A percentile compares a stretch with the other conserved stretches of the same genome.
These are phyloP conservation scores for Nannizziopsis barbatae DNA, from an alignment of 2,329 filamentous ascomycete species.

Conservation along the genomic window DNA sequence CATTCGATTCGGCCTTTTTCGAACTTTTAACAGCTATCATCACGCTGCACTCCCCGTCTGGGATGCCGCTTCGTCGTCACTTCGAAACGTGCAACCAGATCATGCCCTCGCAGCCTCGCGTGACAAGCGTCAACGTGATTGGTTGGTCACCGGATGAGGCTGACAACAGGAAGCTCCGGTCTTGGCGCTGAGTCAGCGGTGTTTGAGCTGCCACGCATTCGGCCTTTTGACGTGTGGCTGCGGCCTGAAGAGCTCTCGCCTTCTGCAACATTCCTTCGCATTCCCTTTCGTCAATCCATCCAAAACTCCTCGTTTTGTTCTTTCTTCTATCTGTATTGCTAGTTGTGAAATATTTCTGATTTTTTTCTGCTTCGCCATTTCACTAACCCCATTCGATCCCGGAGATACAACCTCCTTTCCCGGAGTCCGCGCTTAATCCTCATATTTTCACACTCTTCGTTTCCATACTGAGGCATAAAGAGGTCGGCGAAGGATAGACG, in stretches of 20 bases:
- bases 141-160: slow-evolving; percentile 2
- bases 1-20: too few relatives aligned
- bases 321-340: slow-evolving; percentile 5
- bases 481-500: slow-evolving; percentile 3
- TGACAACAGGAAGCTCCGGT: not conserved
- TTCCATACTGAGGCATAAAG: not conserved
- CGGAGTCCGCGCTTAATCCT: not conserved
- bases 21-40: not conserved
- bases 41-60: not conserved
- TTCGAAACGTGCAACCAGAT: too few relatives aligned
- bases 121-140: slow-evolving; percentile 4
- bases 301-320: not conserved
- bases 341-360: not conserved
- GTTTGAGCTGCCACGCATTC: not conserved
- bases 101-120: too few relatives aligned
- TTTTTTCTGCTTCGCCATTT: not conserved
- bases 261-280: slow-evolving; percentile 1
- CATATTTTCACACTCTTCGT: not conserved
- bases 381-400: not conserved
- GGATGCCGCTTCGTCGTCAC: not conserved
- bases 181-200: slow-evolving; percentile 6
- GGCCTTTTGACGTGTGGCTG: slow-evolving; percentile 7
- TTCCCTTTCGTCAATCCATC: not conserved
- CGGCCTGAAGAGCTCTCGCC: not conserved
- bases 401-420: not conserved